Conservation (phyloP, 2,329 filamentous ascomycete genomes). For the Phoma sp. region DNA sequence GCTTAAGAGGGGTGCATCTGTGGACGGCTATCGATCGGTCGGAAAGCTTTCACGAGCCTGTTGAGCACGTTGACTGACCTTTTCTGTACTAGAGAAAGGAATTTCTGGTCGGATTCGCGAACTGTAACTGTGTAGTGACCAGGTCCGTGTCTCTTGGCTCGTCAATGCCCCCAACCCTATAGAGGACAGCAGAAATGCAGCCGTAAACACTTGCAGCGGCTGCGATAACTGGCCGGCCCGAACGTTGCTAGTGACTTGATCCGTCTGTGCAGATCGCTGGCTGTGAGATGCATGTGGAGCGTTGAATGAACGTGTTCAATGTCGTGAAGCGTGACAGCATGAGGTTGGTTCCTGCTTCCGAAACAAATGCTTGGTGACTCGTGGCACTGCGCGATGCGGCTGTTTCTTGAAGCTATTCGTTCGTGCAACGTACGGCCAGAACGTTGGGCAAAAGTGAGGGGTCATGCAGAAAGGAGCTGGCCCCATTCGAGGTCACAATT, state of each 20-base stretch:
- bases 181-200: slow-evolving; percentile 27
- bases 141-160: slow-evolving; percentile 31
- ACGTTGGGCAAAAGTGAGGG: slow-evolving; percentile 21
- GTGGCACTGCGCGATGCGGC: slow-evolving; percentile 30
- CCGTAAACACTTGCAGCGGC: slow-evolving; percentile 46
- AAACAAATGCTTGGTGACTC: slow-evolving; percentile 30
- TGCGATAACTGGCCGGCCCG: slow-evolving; percentile 50
- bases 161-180: slow-evolving; percentile 34
- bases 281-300: slow-evolving; percentile 36
- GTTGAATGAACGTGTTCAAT: slow-evolving; percentile 17
- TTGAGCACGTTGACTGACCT: slow-evolving; percentile 42
- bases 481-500: slow-evolving; percentile 30
- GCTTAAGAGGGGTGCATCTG: slow-evolving; percentile 28
- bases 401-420: slow-evolving; percentile 29
- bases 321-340: slow-evolving; percentile 25
- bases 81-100: slow-evolving; percentile 30
- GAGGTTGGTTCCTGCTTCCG: slow-evolving; percentile 28
- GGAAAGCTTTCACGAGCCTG: slow-evolving; percentile 39
- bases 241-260: slow-evolving; percentile 44
- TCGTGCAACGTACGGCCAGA: slow-evolving; percentile 30
- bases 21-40: slow-evolving; percentile 37
- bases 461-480: slow-evolving; percentile 28
- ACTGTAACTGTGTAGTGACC: slow-evolving; percentile 21
- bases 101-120: slow-evolving; percentile 20
- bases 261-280: slow-evolving; percentile 42